A percentile compares a stretch with the other conserved stretches of the same genome.
These are phyloP conservation scores for Paecilomyces variotii DNA, from an alignment of 2,329 filamentous ascomycete genomes.

Conservation along the genomic window DNA sequence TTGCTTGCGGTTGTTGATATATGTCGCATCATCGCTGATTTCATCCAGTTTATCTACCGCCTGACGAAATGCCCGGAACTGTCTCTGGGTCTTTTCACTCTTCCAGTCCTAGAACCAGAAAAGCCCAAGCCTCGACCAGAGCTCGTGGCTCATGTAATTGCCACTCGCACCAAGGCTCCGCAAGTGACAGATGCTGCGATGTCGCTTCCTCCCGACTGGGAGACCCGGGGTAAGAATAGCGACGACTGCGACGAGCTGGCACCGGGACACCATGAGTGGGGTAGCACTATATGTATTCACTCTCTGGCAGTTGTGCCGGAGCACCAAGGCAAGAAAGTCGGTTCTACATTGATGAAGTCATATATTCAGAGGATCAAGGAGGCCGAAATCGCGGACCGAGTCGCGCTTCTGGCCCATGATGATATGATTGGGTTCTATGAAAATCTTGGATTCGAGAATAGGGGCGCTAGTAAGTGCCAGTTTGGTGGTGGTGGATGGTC, in stretches of 20 bases:
- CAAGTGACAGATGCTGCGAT: constrained; percentile 70
- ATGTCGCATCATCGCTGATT: constrained; percentile 3
- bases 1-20: not conserved
- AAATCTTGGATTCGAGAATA: constrained; percentile 62
- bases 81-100: constrained; percentile 70
- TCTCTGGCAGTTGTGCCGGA: constrained; percentile 71
- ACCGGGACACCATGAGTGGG: constrained; percentile 62
- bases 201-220: constrained; percentile 63
- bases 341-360: constrained; percentile 62
- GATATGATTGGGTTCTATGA: constrained; percentile 68
- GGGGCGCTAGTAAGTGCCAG: constrained; percentile 59
- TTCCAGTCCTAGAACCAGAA: constrained; percentile 43
- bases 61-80: constrained; percentile 67
- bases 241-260: constrained; percentile 30
- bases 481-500: constrained; percentile 77
- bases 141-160: constrained; percentile 70
- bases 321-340: constrained; percentile 66
- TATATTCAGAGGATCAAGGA: constrained; percentile 71
- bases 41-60: constrained; percentile 62
- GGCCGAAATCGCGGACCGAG: constrained; percentile 60
- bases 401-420: constrained; percentile 70
- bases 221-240: constrained; percentile 33
- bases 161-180: constrained; percentile 58
- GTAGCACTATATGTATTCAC: constrained; percentile 71
- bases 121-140: constrained; percentile 52